phyloP scores from a whole-genome alignment of 2,329 filamentous ascomycete species.

The Cladophialophora carrionii region DNA sequence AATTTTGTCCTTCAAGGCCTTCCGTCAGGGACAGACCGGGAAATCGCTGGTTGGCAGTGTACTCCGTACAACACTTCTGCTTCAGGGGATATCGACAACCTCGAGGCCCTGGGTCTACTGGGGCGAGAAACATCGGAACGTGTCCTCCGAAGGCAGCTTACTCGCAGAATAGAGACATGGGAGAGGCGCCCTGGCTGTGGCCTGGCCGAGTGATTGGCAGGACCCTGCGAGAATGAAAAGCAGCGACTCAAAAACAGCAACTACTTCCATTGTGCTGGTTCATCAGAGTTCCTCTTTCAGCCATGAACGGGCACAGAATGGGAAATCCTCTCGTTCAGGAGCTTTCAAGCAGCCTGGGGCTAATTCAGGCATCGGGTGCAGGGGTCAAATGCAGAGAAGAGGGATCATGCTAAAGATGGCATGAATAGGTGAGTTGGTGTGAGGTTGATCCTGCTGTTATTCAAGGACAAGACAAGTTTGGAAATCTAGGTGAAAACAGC shows the following conservation, averaged over 20 bases:
- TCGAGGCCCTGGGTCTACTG: no score
- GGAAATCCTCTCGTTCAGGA: conserved; percentile 11
- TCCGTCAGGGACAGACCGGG: no score
- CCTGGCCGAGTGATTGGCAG: neutral
- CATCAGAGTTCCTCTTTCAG: conserved; percentile 1
- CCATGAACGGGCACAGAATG: neutral
- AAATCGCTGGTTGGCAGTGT: no score
- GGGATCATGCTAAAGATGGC: neutral
- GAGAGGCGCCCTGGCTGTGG: neutral
- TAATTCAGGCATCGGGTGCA: neutral
- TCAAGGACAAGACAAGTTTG: no score
- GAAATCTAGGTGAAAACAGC: conserved; percentile 3
- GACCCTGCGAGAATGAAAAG: neutral
- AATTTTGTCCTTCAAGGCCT: neutral
- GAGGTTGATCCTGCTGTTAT: no score
- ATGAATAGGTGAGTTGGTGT: no score
- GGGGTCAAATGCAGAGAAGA: neutral
- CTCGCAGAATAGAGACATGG: neutral
- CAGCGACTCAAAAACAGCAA: conserved; percentile 14
- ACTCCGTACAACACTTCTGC: neutral
- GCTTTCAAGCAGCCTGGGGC: neutral
- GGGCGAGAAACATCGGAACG: no score
- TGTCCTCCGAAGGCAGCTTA: neutral
- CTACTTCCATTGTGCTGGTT: neutral
- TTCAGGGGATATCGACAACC: neutral